phyloP scores from a whole-genome alignment of 2,329 filamentous ascomycete genomes.

The Penicillium digitatum region DNA sequence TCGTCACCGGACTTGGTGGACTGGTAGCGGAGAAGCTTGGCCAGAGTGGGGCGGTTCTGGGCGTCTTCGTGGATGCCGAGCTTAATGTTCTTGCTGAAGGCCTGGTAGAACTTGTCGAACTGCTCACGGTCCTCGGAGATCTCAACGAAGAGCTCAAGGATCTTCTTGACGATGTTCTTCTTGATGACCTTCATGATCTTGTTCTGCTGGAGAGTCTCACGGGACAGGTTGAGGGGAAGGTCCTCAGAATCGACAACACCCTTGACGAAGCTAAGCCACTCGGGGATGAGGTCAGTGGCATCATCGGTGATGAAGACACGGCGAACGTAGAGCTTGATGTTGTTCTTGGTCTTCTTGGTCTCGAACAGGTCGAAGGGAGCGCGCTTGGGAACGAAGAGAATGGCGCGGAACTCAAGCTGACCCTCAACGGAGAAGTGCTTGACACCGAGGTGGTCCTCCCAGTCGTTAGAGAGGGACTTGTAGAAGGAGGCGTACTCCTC shows the following conservation, averaged over 20 bases:
- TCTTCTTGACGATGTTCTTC: constrained; percentile 99
- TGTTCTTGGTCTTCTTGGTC: constrained; percentile 99
- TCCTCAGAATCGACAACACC: constrained; percentile 99
- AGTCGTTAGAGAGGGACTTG: constrained; percentile 99
- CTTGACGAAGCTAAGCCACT: constrained; percentile 99
- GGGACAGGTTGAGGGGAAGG: constrained; percentile 97
- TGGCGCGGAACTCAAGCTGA: constrained; percentile 99
- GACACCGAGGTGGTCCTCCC: constrained; percentile 98
- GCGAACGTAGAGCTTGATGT: constrained; percentile 99
- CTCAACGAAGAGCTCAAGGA: constrained; percentile 97
- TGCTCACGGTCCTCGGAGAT: constrained; percentile 99
- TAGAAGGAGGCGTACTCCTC: constrained; percentile 99
- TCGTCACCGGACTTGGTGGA: constrained; percentile 99
- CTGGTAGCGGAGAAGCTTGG: constrained; percentile 98
- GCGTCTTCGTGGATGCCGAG: constrained; percentile 99
- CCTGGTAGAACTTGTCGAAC: constrained; percentile 99
- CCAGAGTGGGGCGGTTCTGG: constrained; percentile 87
- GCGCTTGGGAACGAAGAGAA: constrained; percentile 99
- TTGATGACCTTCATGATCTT: constrained; percentile 99
- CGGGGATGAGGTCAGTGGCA: constrained; percentile 96
- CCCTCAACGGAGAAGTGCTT: constrained; percentile 99
- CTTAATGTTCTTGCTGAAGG: constrained; percentile 99
- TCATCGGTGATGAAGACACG: constrained; percentile 99
- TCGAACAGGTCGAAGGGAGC: constrained; percentile 99
- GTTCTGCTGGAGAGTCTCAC: constrained; percentile 99